These are phyloP conservation scores for Vanrija sp. DNA, from an alignment of 1,284 basidiomycete species.

Conservation along the genomic window DNA sequence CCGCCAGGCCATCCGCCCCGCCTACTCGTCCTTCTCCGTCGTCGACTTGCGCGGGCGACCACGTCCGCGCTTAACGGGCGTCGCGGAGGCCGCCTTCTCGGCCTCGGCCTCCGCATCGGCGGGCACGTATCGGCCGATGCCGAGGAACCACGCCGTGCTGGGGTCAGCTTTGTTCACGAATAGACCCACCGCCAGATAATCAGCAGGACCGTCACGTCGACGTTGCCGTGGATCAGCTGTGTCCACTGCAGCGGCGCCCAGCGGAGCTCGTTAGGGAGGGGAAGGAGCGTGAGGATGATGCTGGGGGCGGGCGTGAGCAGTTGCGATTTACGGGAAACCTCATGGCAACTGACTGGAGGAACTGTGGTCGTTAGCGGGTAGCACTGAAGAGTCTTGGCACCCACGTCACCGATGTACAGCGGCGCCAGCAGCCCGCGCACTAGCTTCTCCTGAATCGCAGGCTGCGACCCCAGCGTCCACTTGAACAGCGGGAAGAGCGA, in stretches of 20 bases:
- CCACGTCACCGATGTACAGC: slow-evolving; percentile 46
- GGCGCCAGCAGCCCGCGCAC: slow-evolving; percentile 39
- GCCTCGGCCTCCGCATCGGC: too few relatives aligned
- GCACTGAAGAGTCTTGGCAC: slow-evolving; percentile 5
- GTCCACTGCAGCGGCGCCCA: slow-evolving; percentile 42
- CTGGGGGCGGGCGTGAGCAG: slow-evolving; percentile 14
- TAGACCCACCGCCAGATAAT: slow-evolving; percentile 39
- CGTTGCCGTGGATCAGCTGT: slow-evolving; percentile 44
- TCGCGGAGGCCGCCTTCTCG: too few relatives aligned
- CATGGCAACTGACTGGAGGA: slow-evolving; percentile 16
- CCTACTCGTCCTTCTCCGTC: too few relatives aligned
- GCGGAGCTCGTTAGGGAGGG: slow-evolving; percentile 30
- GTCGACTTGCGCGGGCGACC: too few relatives aligned
- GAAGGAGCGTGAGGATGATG: slow-evolving; percentile 31
- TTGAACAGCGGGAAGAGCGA: slow-evolving; percentile 38
- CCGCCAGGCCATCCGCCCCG: too few relatives aligned
- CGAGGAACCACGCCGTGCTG: too few relatives aligned
- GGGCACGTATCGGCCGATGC: too few relatives aligned
- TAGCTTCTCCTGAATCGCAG: slow-evolving; percentile 33
- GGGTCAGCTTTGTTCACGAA: too few relatives aligned
- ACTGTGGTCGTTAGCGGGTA: background rate
- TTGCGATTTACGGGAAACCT: too few relatives aligned
- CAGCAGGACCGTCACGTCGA: slow-evolving; percentile 39
- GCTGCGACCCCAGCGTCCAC: slow-evolving; percentile 12
- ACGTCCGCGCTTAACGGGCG: too few relatives aligned